Conservation (phyloP, 106 monocot genomes). For the Xerophyta viscosa region DNA sequence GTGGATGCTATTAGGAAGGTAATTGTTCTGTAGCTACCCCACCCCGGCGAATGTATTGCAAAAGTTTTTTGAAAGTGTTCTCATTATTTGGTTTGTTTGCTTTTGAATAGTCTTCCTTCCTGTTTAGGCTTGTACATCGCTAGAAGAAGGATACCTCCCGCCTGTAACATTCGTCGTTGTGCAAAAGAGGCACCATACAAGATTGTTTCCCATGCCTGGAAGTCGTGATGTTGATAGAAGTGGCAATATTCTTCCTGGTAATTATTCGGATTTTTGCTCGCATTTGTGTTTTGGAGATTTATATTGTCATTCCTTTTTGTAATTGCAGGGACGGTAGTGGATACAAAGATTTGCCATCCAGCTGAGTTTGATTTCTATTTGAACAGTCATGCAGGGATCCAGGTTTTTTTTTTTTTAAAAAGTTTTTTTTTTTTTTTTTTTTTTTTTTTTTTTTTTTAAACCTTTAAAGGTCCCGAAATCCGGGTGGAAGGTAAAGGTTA, state of each 20-base stretch:
- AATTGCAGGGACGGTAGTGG: conserved; percentile 67
- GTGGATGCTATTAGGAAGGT: conserved; percentile 75
- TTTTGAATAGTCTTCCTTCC: too few species aligned
- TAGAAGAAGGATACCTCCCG: conserved; percentile 56
- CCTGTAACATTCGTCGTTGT: conserved; percentile 79
- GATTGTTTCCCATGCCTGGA: conserved; percentile 51
- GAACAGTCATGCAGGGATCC: conserved; percentile 82
- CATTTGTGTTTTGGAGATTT: not conserved
- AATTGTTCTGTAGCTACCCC: too few species aligned
- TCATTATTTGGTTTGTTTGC: too few species aligned
- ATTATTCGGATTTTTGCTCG: not conserved
- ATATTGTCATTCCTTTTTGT: not conserved
- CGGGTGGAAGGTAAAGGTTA: too few species aligned
- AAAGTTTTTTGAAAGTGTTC: too few species aligned
- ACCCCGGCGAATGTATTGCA: too few species aligned
- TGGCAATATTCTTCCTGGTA: conserved; percentile 64
- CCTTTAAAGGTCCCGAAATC: too few species aligned
- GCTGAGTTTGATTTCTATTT: conserved; percentile 81
- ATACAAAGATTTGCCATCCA: conserved; percentile 68
- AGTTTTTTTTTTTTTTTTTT: not conserved
- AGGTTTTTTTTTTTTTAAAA: too few species aligned
- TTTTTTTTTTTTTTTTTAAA: not conserved
- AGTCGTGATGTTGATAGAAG: conserved; percentile 38
- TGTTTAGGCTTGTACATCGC: conserved; percentile 48
- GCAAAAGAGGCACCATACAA: conserved; percentile 87